Evolutionary conservation across 2,329 filamentous ascomycete species (phyloP).

Genomic region (Phaeosphaeria sp.): DNA sequence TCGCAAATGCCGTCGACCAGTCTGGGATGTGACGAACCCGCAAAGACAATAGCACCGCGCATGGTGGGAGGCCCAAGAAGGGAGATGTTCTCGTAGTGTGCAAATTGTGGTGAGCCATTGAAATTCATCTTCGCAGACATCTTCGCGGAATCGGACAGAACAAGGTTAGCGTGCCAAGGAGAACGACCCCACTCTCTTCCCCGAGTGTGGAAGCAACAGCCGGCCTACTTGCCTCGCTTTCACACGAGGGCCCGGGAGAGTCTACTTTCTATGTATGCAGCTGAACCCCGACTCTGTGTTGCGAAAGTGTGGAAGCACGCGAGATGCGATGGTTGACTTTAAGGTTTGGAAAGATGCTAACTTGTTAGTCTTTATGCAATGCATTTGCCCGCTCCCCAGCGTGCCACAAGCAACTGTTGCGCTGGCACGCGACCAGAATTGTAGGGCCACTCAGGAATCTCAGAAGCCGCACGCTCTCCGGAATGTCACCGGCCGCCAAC

Average conservation of each 20-base stretch:
- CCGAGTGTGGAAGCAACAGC: neutral
- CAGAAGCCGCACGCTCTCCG: conserved; percentile 30
- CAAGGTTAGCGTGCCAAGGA: neutral
- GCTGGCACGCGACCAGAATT: conserved; percentile 40
- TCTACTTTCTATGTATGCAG: neutral
- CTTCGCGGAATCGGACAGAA: conserved; percentile 3
- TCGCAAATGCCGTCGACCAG: conserved; percentile 72
- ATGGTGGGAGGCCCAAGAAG: conserved; percentile 55
- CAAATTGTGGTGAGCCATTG: conserved; percentile 24
- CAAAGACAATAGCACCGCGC: conserved; percentile 72
- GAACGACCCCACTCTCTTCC: neutral
- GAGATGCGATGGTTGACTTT: neutral
- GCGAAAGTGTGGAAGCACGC: neutral
- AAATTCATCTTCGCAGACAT: conserved; percentile 34
- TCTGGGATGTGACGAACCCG: conserved; percentile 68
- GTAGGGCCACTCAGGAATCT: conserved; percentile 31
- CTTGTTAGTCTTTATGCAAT: conserved; percentile 12
- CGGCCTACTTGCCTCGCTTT: neutral
- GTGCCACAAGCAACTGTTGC: conserved; percentile 32
- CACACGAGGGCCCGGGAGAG: neutral
- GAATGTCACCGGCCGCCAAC: neutral
- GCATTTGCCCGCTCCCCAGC: conserved; percentile 5
- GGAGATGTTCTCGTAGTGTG: conserved; percentile 36
- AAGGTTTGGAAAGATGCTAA: neutral
- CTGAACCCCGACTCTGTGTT: neutral